Conservation (phyloP, 495 filamentous ascomycete species). For the Aspergillus diversus region DNA sequence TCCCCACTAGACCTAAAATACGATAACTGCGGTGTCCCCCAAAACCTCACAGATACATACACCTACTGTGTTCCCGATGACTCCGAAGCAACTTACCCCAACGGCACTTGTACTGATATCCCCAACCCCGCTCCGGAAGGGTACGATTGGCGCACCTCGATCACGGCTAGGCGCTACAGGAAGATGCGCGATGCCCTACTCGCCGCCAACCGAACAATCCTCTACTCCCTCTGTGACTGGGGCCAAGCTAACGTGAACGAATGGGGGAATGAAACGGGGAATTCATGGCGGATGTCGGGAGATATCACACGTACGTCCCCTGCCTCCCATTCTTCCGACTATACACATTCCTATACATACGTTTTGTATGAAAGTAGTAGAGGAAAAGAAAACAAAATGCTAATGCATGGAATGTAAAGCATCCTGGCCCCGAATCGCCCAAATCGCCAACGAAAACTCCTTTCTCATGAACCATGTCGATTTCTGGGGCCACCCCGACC, state of each 20-base stretch:
- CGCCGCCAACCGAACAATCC: constrained; percentile 54
- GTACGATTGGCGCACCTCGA: constrained; percentile 58
- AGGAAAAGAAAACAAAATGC: constrained; percentile 13
- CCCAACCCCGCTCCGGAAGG: constrained; percentile 43
- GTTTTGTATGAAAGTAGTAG: constrained; percentile 18
- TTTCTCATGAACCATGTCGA: constrained; percentile 52
- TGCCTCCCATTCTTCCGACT: constrained; percentile 14
- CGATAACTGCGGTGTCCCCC: constrained; percentile 66
- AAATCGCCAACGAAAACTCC: constrained; percentile 46
- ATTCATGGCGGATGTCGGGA: constrained; percentile 59
- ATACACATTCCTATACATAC: constrained; percentile 16
- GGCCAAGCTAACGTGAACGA: constrained; percentile 54
- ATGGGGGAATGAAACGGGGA: constrained; percentile 55
- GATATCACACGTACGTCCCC: constrained; percentile 52
- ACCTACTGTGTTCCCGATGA: constrained; percentile 41
- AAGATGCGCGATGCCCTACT: constrained; percentile 66
- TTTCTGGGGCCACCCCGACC: constrained; percentile 61
- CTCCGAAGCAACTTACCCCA: constrained; percentile 29
- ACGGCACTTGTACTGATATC: constrained; percentile 47
- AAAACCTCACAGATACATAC: constrained; percentile 47
- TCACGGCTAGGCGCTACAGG: constrained; percentile 54
- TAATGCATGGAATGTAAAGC: constrained; percentile 21
- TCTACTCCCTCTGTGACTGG: constrained; percentile 71
- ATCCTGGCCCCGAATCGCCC: constrained; percentile 45
- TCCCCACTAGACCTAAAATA: constrained; percentile 62